Evolutionary conservation across 2,329 filamentous ascomycete genomes (phyloP).

Genomic region (Colletotrichum orchidophilum): DNA sequence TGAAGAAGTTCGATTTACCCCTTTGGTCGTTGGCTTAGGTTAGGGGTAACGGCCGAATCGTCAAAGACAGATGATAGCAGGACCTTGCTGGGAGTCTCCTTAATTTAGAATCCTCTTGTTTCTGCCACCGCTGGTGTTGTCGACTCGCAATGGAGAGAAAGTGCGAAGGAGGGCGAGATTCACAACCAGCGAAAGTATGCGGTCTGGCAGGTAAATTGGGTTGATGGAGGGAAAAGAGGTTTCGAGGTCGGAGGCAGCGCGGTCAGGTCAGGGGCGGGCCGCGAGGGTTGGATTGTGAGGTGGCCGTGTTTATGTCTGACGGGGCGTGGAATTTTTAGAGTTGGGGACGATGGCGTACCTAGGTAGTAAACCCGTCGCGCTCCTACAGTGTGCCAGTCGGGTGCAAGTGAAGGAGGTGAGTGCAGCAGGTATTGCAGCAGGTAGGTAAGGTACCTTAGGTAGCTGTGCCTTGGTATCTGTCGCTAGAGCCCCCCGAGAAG

Average conservation of each 20-base stretch:
- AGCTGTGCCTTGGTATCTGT: not conserved
- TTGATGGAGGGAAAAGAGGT: conserved; percentile 14
- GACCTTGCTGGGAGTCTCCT: conserved; percentile 15
- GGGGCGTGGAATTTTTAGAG: conserved; percentile 34
- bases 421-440: not conserved
- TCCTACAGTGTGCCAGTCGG: conserved; percentile 25
- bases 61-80: conserved; percentile 20
- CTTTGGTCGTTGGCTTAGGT: conserved; percentile 32
- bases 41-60: conserved; percentile 31
- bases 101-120: not conserved
- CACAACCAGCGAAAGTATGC: not conserved
- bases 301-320: conserved; percentile 30
- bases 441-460: not conserved
- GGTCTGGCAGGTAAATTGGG: conserved; percentile 5
- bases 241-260: conserved; percentile 6
- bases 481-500: not conserved
- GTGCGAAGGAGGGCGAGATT: not conserved
- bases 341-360: conserved; percentile 34
- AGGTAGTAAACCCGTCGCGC: conserved; percentile 28
- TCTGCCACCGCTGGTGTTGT: not conserved
- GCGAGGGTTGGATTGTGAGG: conserved; percentile 27
- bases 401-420: not conserved
- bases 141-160: conserved; percentile 10
- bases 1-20: conserved; percentile 26
- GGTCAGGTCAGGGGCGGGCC: conserved; percentile 27